phyloP scores from a whole-genome alignment of 176 grass and related monocot species.

The Oryza officinalis region DNA sequence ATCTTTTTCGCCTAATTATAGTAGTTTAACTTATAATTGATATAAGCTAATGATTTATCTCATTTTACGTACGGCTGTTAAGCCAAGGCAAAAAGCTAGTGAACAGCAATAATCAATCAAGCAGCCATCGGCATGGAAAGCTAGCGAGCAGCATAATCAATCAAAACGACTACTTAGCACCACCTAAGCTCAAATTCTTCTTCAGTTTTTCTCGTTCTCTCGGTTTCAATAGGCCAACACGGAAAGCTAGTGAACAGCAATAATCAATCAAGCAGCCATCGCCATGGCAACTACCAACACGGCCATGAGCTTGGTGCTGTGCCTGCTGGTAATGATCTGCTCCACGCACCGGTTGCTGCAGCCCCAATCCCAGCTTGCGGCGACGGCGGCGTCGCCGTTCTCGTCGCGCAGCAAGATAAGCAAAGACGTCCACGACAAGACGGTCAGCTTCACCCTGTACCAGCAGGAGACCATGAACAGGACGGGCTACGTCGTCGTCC shows the following conservation, averaged over 20 bases:
- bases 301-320: neutral
- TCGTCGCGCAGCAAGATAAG: neutral
- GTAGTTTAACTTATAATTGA: too few species aligned
- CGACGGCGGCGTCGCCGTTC: neutral
- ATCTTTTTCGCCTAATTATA: too few species aligned
- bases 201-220: too few species aligned
- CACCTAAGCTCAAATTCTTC: too few species aligned
- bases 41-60: too few species aligned
- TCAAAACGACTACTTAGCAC: neutral
- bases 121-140: too few species aligned
- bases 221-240: too few species aligned
- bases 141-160: neutral
- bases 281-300: neutral
- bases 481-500: slow-evolving; percentile 63
- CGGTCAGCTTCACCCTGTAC: slow-evolving; percentile 65
- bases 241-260: neutral
- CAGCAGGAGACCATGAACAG: slow-evolving; percentile 82
- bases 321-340: neutral
- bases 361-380: neutral
- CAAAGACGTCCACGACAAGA: slow-evolving; percentile 34
- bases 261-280: neutral
- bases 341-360: slow-evolving; percentile 7
- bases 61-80: too few species aligned
- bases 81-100: too few species aligned
- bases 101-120: too few species aligned